Evolutionary conservation across 2,329 filamentous ascomycete genomes (phyloP).

Genomic region (Phialocephala sp.): DNA sequence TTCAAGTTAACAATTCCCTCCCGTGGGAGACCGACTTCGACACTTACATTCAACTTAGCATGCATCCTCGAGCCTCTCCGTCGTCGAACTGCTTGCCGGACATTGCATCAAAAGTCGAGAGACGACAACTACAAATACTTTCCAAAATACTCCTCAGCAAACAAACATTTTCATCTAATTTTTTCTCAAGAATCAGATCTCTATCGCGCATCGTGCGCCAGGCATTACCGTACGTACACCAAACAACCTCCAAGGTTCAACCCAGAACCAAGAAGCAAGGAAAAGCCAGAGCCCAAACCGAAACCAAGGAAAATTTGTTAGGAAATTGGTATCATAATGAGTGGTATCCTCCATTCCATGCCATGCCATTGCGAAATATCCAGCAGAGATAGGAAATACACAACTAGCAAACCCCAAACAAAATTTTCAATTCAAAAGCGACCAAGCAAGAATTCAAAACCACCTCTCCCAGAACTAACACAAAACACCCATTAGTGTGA

Average conservation of each 20-base stretch:
- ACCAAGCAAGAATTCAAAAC: neutral
- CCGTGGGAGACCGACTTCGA: no score
- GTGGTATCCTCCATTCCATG: slow-evolving; percentile 11
- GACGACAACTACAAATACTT: neutral
- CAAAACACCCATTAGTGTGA: neutral
- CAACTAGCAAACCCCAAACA: neutral
- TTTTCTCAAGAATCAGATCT: slow-evolving; percentile 2
- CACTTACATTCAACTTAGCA: no score
- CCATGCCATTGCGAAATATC: slow-evolving; percentile 8
- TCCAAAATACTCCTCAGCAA: neutral
- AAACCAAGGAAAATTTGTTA: neutral
- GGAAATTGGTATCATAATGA: slow-evolving; percentile 11
- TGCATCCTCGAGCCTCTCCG: no score
- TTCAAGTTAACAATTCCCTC: no score
- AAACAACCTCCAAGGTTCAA: no score
- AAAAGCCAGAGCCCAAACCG: no score
- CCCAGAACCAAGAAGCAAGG: no score
- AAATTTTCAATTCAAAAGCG: neutral
- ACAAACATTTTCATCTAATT: neutral
- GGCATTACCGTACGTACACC: slow-evolving; percentile 2
- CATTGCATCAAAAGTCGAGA: no score
- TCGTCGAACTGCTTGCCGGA: no score
- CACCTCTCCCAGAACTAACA: neutral
- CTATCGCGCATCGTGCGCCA: neutral
- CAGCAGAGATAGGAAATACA: neutral